Evolutionary conservation across 2,329 filamentous ascomycete genomes (phyloP), one percentile per base, ranked within the genome.

Genomic region (Aspergillus sp.): DNA sequence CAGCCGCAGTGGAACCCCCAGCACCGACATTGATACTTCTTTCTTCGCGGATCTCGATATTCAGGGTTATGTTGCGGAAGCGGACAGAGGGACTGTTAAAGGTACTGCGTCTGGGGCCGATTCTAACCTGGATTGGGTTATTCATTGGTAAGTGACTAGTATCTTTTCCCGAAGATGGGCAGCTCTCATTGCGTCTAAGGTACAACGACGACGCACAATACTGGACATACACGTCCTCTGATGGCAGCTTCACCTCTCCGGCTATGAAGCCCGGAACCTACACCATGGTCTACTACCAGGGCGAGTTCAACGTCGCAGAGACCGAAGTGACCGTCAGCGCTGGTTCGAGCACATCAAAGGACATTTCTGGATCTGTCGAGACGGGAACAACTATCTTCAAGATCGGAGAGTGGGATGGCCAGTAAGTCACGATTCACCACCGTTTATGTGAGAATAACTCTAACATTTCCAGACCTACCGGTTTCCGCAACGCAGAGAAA

Each of bases 221-320:
- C 71, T 86, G 83, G 82, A 67, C 74, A 5, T 79, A 79, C 49
- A 76, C 80, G 17, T 71, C 71, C 7, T 74, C 74, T 19, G 69
- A 65, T 41, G 81, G 82, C 7, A 70, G 69, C 10, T 86, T 83
- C 65, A 83, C 75, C 2, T 84, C 81, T 0, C 83, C 82, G 0
- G 68, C 75, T 48, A 85, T 86, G 82, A 83, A 82, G 57, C 79
- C 82, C 0, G 82, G 83, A 25, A 83, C 78, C 0, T 85, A 85
- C 66, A 84, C 79, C n/a, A 83, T 84, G 74, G 76, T 82, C 4
- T 74, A 85, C 33, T 83, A 83, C 64, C 79, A 81, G 54, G 75
- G 71, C 15, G 80, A 83, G 60, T 76, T 76, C 59, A 71, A 74
- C 51, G 77, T 82, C 7, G 78, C 76, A 3, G 71, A 72, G 2